Conservation (phyloP, 441 rosid genomes). For the Manihot esculenta region DNA sequence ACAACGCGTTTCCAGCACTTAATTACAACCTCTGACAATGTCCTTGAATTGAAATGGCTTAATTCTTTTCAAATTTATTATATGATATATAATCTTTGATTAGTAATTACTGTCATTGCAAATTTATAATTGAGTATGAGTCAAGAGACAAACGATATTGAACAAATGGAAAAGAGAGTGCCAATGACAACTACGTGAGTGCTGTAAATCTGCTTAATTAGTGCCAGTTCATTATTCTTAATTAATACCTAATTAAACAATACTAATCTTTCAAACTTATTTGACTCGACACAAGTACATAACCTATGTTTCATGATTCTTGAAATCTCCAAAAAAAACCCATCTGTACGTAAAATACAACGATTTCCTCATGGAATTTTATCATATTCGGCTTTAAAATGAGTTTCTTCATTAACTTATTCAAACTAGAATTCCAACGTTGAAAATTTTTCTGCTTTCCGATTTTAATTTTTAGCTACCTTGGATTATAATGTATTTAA, state of each 20-base stretch:
- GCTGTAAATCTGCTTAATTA: constrained; percentile 21
- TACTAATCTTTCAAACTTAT: not conserved
- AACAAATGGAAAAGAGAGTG: constrained; percentile 38
- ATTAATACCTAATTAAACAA: not conserved
- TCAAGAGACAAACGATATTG: constrained; percentile 10
- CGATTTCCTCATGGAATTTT: not conserved
- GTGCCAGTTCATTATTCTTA: constrained; percentile 30
- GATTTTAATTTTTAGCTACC: no score
- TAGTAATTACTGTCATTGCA: not conserved
- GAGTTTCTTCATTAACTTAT: not conserved
- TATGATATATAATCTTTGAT: not conserved
- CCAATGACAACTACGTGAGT: constrained; percentile 41
- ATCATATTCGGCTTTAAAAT: not conserved
- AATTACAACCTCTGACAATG: constrained; percentile 15
- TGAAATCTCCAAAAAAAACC: not conserved
- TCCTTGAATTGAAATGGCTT: no score
- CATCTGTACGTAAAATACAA: not conserved
- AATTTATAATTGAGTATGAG: no score
- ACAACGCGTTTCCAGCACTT: constrained; percentile 19
- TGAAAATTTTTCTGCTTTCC: no score
- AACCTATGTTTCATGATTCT: not conserved
- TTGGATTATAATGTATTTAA: not conserved
- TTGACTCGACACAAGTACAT: not conserved
- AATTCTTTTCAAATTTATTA: not conserved
- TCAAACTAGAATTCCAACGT: not conserved